Evolutionary conservation across 768 basidiomycete species (phyloP).

Genomic region (Suillus subaureus): DNA sequence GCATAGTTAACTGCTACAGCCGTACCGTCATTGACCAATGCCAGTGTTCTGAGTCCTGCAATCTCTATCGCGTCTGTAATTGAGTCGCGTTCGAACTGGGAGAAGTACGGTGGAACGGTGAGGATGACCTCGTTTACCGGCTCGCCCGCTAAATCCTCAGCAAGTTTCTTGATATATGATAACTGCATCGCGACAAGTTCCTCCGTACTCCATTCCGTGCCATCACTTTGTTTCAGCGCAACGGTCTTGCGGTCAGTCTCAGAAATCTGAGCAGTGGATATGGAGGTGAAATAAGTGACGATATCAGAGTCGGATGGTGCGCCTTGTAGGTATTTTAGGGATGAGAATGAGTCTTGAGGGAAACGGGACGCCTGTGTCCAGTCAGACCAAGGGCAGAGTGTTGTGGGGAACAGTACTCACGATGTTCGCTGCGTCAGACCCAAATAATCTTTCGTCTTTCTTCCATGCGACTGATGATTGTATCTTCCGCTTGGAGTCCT

Average conservation of each 20-base stretch:
- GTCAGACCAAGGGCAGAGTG: slow-evolving; percentile 5
- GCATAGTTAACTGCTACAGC: slow-evolving; percentile 98
- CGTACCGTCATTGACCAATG: slow-evolving; percentile 89
- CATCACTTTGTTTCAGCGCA: slow-evolving; percentile 59
- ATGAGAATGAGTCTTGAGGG: slow-evolving; percentile 84
- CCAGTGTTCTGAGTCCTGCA: slow-evolving; percentile 80
- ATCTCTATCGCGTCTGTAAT: slow-evolving; percentile 92
- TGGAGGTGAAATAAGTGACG: slow-evolving; percentile 58
- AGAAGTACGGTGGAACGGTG: slow-evolving; percentile 89
- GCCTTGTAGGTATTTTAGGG: slow-evolving; percentile 83
- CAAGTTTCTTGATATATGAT: slow-evolving; percentile 85
- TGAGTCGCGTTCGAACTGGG: slow-evolving; percentile 89
- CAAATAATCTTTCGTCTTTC: slow-evolving; percentile 86
- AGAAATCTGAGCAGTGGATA: slow-evolving; percentile 54
- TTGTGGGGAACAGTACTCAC: slow-evolving; percentile 49
- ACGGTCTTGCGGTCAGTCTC: slow-evolving; percentile 63
- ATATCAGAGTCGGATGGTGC: slow-evolving; percentile 60
- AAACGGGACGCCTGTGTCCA: slow-evolving; percentile 81
- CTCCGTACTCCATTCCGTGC: slow-evolving; percentile 78
- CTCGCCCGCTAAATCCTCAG: slow-evolving; percentile 75
- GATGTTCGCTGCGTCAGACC: slow-evolving; percentile 83
- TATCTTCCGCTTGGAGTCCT: slow-evolving; percentile 96
- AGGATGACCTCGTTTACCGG: slow-evolving; percentile 82
- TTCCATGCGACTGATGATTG: slow-evolving; percentile 92
- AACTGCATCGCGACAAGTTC: slow-evolving; percentile 96